Base-by-base conservation (phyloP, 306 rosid genomes). In the Acacia acuminata region DNA sequence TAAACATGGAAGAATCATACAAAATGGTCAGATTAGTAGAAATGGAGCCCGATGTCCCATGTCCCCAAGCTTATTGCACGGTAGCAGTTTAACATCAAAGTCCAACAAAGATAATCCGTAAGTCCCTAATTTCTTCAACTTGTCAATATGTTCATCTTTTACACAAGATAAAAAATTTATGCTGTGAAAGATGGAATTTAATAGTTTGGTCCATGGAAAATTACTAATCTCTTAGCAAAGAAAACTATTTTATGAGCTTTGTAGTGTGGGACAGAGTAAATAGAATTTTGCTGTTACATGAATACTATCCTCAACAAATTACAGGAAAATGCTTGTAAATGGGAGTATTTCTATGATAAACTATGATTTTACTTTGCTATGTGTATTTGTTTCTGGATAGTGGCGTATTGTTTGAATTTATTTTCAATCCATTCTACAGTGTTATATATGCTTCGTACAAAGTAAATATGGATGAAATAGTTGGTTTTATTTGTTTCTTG, bases 51-150 rank as follows among this genome's bases (percentile, higher is more conserved):
- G 81, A 45, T 89, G 73, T 70, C 94, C 94, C 65, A 92, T 92
- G 93, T 92, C 99, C 65, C 99, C 99, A 24, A 96, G 99, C 85
- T 84, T 92, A 86, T 88, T 96, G 90, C 99, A 94, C 48, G 92
- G 88, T 77, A 89, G 79, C 86, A 89, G 85, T 85, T 81, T 94
- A 79, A 86, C 87, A 78, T 88, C 84, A 55, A 89, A 78, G 80
- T 85, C 96, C 76, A 88, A 72, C 76, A 94, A 91, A 89, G 97
- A 91, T 81, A 91, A 90, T 83, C 83, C 22, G 99, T 96, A 90
- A 94, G 99, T 90, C 84, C 79, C 44, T 6, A 70, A 70, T 43
- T 82, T 47, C 64, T 82, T 77, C 88, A 70, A 82, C 66, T 73
- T 82, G 48, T 58, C 79, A 40, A 44, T 60, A 6, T 79, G 5